Evolutionary conservation across 2,329 filamentous ascomycete genomes (phyloP), one percentile per base, ranked within the genome.

Genomic region (Alternaria solani): DNA sequence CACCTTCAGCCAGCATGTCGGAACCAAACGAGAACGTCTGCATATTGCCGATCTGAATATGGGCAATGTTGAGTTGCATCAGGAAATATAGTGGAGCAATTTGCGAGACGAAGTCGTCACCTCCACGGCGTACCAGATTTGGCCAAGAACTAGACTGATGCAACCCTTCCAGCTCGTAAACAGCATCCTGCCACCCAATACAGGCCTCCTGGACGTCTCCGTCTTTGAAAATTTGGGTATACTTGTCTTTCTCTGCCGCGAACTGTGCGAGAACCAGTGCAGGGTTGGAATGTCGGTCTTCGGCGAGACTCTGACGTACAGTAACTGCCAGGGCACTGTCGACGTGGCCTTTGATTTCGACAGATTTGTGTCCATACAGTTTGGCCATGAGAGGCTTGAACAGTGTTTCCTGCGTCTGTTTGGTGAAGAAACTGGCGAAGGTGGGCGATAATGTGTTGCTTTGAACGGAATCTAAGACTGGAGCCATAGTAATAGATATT

Each of bases 1-100:
- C 30, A 8, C 56, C 54, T 11, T 63, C 51, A 5, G 54, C 62
- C 48, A 63, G 23, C 0, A 49, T 12, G 2, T 44, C 36, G 5
- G 51, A 38, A 8, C 56, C 34, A 23, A 41, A 56, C 28, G 43
- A 18, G 16, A 51, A 46, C 2, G 53, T 47, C 42, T 57, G 20
- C 38, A 59, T 61, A 8, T 38, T 55, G 8, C 18, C 32, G 36
- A 66, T 49, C 36, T 61, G 39, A 16, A 64, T 16, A 25, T 66
- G 67, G 7, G 48, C 56, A n/a, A 61, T 57, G 38, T 68, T 70
- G 20, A 70, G 62, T 12, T 55, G 61, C 34, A 68, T 57, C 6
- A 62, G 32, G 20, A 71, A 70, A 26, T 67, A 67, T 3, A 66
- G 23, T 12, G 65, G 48, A 0, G 62, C 68, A 1, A 70, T 41